A percentile compares a stretch with the other conserved stretches of the same genome.
Conservation (phyloP, 495 filamentous ascomycete genomes). For the Tuber aestivum region DNA sequence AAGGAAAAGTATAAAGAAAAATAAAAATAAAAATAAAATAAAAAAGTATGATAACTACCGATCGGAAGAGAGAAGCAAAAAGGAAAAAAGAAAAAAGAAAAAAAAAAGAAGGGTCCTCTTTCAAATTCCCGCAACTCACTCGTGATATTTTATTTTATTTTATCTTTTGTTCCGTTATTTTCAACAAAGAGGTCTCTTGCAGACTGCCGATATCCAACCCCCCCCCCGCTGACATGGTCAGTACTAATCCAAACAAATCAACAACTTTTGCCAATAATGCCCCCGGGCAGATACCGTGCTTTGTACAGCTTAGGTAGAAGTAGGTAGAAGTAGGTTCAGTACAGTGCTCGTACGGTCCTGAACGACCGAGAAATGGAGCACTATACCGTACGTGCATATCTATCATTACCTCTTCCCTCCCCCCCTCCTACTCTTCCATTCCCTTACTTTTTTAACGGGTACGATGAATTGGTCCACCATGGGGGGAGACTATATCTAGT, state of each 20-base stretch:
- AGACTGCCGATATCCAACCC: too few species aligned
- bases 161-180: too few species aligned
- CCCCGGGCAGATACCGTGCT: background rate
- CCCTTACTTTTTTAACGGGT: background rate
- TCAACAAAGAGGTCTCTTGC: too few species aligned
- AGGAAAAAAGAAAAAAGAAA: background rate
- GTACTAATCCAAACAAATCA: background rate
- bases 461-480: background rate
- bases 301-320: too few species aligned
- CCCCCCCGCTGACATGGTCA: background rate
- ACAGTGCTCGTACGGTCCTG: too few species aligned
- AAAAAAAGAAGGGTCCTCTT: background rate
- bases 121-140: background rate
- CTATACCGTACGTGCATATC: background rate
- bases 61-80: background rate
- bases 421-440: background rate
- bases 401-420: background rate
- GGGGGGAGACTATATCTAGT: too few species aligned
- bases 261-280: background rate
- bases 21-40: background rate
- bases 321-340: background rate
- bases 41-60: background rate
- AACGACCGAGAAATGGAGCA: too few species aligned
- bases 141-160: background rate
- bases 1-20: background rate